A percentile compares a stretch with the other conserved stretches of the same genome.
phyloP scores from a whole-genome alignment of 108 stramenopile species.

The Nannochloropsis granulata region DNA sequence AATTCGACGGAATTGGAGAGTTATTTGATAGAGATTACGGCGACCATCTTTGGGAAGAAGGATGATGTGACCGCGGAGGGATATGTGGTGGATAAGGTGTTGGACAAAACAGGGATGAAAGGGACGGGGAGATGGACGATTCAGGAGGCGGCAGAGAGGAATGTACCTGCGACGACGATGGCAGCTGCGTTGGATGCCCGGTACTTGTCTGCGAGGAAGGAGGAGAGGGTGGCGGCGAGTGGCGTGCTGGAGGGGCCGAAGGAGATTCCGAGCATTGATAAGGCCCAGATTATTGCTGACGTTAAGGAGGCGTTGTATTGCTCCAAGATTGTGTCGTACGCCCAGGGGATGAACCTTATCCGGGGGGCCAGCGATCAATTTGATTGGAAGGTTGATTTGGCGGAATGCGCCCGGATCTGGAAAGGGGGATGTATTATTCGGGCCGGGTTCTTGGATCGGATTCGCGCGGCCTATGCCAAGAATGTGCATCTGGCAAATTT shows the following conservation, averaged over 20 bases:
- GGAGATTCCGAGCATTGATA: slow-evolving; percentile 58
- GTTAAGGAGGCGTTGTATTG: slow-evolving; percentile 74
- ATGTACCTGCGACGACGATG: slow-evolving; percentile 87
- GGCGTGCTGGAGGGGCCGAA: slow-evolving; percentile 64
- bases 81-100: slow-evolving; percentile 51
- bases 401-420: slow-evolving; percentile 91
- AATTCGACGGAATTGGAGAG: slow-evolving; percentile 69
- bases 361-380: slow-evolving; percentile 56
- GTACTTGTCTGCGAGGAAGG: slow-evolving; percentile 75
- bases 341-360: slow-evolving; percentile 88
- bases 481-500: slow-evolving; percentile 65
- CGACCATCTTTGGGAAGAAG: slow-evolving; percentile 67
- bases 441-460: slow-evolving; percentile 72
- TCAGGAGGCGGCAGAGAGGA: slow-evolving; percentile 91
- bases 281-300: slow-evolving; percentile 71
- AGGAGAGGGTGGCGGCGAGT: slow-evolving; percentile 65
- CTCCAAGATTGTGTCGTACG: slow-evolving; percentile 92
- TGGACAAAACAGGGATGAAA: slow-evolving; percentile 98
- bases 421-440: slow-evolving; percentile 98
- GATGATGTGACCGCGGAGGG: slow-evolving; percentile 62
- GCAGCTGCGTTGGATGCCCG: slow-evolving; percentile 84
- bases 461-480: slow-evolving; percentile 60
- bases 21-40: slow-evolving; percentile 94
- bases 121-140: slow-evolving; percentile 98
- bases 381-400: slow-evolving; percentile 74